These are phyloP conservation scores for Backusella tarrabulga DNA, from an alignment of 192 early-diverging fungal genomes.

Conservation along the genomic window DNA sequence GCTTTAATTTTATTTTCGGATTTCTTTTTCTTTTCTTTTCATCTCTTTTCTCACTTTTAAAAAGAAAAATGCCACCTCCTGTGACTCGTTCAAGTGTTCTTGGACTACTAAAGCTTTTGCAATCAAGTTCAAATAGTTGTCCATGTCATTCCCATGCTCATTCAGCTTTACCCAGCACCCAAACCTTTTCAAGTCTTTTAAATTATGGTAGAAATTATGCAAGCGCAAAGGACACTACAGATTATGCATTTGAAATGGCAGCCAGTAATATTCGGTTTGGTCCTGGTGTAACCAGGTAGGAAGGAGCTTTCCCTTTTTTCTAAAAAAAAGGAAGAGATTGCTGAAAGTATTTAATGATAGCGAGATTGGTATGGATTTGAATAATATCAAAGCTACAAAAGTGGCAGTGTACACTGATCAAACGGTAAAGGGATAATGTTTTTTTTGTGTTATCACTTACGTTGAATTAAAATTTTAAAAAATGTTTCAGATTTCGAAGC, in stretches of 20 bases:
- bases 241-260: conserved; percentile 89
- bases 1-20: neutral
- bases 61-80: conserved; percentile 31
- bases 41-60: neutral
- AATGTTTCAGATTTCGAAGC: conserved; percentile 54
- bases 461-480: neutral
- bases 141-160: conserved; percentile 40
- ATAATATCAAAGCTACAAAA: conserved; percentile 76
- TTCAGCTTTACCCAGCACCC: conserved; percentile 16
- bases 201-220: conserved; percentile 39
- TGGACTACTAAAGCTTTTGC: conserved; percentile 29
- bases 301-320: neutral
- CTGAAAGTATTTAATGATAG: conserved; percentile 5
- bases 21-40: neutral
- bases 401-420: conserved; percentile 84
- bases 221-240: conserved; percentile 35
- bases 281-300: conserved; percentile 67
- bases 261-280: conserved; percentile 88
- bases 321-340: neutral
- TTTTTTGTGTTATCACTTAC: neutral
- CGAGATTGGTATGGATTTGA: conserved; percentile 84
- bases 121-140: conserved; percentile 22
- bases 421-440: conserved; percentile 44
- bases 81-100: conserved; percentile 34
- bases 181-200: conserved; percentile 22